phyloP scores from a whole-genome alignment of 768 basidiomycete genomes.

The Rhodosporidiobolus odoratus region DNA sequence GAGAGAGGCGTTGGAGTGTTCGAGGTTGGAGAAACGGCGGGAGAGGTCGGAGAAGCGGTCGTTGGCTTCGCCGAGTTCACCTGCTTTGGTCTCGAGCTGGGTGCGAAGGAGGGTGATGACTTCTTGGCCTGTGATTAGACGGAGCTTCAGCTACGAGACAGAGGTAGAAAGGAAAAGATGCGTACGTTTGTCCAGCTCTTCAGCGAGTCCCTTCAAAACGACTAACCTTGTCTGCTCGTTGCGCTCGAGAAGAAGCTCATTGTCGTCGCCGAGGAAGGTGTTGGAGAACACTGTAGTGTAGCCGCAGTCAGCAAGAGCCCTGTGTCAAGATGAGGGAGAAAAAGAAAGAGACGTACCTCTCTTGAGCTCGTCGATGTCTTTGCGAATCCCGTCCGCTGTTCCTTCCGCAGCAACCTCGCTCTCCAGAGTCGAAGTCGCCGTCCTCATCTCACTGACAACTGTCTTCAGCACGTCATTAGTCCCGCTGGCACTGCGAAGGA shows the following conservation, averaged over 20 bases:
- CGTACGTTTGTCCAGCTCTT: constrained; percentile 11
- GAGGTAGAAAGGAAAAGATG: neutral
- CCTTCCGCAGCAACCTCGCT: too few species aligned
- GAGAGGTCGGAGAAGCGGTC: neutral
- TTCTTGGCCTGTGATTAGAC: neutral
- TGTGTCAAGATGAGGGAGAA: neutral
- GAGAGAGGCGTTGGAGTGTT: neutral
- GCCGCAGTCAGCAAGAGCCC: neutral
- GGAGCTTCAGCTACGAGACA: too few species aligned
- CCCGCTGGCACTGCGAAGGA: neutral
- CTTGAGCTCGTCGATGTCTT: neutral
- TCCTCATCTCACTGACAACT: too few species aligned
- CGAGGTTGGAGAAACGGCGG: neutral
- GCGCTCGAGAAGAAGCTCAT: constrained; percentile 1
- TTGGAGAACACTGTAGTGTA: neutral
- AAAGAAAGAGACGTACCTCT: neutral
- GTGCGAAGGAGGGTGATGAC: constrained; percentile 16
- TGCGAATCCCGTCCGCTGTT: neutral
- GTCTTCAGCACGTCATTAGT: too few species aligned
- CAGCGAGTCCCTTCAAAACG: neutral
- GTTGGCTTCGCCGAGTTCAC: constrained; percentile 19
- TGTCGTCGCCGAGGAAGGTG: neutral
- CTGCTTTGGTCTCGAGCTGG: constrained; percentile 17
- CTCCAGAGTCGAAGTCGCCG: neutral
- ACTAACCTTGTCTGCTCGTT: constrained; percentile 17